These are phyloP conservation scores for Aquilaria agallochum DNA, from an alignment of 441 rosid genomes.

Conservation along the genomic window DNA sequence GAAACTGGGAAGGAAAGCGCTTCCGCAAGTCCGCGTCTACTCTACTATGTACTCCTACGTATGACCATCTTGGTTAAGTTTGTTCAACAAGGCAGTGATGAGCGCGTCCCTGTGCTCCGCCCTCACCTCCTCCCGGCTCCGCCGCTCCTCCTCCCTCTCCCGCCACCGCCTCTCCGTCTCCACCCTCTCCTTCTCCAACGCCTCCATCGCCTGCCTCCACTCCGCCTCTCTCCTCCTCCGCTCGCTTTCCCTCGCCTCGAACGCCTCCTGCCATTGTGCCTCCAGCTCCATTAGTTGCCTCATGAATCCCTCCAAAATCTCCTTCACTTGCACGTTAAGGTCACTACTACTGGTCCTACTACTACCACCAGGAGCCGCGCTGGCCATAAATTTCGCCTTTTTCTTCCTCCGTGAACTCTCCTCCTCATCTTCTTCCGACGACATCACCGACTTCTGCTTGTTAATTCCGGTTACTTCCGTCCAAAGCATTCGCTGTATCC, in stretches of 20 bases:
- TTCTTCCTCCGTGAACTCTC: constrained; percentile 65
- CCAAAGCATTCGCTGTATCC: constrained; percentile 83
- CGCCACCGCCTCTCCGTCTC: constrained; percentile 79
- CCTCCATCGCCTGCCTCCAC: constrained; percentile 84
- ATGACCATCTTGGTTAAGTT: constrained; percentile 55
- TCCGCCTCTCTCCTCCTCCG: constrained; percentile 73
- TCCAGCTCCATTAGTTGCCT: constrained; percentile 76
- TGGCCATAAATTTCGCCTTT: constrained; percentile 25
- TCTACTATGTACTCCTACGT: constrained; percentile 12
- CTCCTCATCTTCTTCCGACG: constrained; percentile 63
- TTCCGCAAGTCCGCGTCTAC: too few species aligned
- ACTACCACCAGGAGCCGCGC: background rate
- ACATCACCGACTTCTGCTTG: constrained; percentile 43
- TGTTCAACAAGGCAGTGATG: constrained; percentile 69
- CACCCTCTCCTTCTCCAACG: constrained; percentile 79
- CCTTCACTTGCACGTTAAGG: constrained; percentile 30
- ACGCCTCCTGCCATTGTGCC: constrained; percentile 79
- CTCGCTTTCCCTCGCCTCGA: constrained; percentile 69
- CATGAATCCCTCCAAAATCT: constrained; percentile 70
- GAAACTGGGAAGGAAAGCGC: too few species aligned
- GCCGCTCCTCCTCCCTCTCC: constrained; percentile 86
- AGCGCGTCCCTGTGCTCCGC: constrained; percentile 94
- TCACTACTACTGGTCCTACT: constrained; percentile 12
- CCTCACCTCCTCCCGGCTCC: constrained; percentile 81
- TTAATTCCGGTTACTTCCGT: constrained; percentile 55